Evolutionary conservation across 1,284 basidiomycete genomes (phyloP).

Genomic region (Leucoagaricus sp.): DNA sequence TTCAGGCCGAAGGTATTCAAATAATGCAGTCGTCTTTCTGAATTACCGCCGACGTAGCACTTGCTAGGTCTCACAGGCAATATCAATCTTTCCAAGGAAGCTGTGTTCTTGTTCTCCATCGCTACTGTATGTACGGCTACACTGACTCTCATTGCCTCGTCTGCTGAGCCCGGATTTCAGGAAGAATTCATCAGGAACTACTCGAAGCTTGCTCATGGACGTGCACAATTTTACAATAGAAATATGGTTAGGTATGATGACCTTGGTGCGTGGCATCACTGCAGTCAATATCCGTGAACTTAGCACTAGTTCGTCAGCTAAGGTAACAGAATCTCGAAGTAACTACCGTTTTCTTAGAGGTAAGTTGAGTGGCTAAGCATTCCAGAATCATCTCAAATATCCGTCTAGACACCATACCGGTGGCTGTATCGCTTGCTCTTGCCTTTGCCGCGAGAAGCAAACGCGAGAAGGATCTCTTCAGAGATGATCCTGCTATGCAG

Average conservation of each 20-base stretch:
- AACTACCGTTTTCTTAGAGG: constrained; percentile 73
- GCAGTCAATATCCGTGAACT: background rate
- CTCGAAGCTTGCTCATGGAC: constrained; percentile 56
- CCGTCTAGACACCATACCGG: constrained; percentile 63
- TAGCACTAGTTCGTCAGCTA: constrained; percentile 39
- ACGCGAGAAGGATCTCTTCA: constrained; percentile 57
- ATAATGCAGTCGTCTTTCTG: background rate
- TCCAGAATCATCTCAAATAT: background rate
- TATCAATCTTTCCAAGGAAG: constrained; percentile 72
- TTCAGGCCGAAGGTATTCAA: constrained; percentile 66
- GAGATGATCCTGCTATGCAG: constrained; percentile 57
- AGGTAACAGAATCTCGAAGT: constrained; percentile 56
- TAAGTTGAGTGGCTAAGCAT: constrained; percentile 23
- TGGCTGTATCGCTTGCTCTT: constrained; percentile 55
- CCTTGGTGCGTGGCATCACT: constrained; percentile 48
- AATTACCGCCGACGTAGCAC: background rate
- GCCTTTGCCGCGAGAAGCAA: constrained; percentile 57
- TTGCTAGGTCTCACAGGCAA: constrained; percentile 43
- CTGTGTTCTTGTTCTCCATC: constrained; percentile 64
- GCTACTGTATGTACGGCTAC: constrained; percentile 57
- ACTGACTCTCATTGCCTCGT: background rate
- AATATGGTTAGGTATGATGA: constrained; percentile 63
- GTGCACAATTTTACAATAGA: constrained; percentile 54
- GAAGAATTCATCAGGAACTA: constrained; percentile 78
- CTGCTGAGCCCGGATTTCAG: constrained; percentile 36